Percentiles rank a stretch among this genome's conserved stretches.
These are phyloP conservation scores for Thalassiosira sp. DNA, from an alignment of 352 stramenopile species.

Conservation along the genomic window DNA sequence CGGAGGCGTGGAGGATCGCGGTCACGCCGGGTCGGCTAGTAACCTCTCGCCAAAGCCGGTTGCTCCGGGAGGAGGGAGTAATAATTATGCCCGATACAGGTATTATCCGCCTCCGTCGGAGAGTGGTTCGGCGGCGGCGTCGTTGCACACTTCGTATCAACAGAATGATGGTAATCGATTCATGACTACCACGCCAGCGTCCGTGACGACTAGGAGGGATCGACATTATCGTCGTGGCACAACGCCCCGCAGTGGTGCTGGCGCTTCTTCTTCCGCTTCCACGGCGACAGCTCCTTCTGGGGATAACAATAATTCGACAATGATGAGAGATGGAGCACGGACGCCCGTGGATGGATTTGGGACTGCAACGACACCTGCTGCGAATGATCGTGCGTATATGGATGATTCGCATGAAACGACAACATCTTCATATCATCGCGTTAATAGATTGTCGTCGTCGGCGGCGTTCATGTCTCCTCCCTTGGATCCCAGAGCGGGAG, in stretches of 20 bases:
- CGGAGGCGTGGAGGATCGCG: neutral
- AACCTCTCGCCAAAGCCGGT: neutral
- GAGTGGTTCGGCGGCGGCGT: neutral
- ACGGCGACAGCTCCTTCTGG: too few relatives aligned
- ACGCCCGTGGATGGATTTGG: constrained; percentile 1
- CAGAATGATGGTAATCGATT: neutral
- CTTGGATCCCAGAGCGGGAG: constrained; percentile 19
- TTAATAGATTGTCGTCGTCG: constrained; percentile 8
- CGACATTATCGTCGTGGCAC: constrained; percentile 8
- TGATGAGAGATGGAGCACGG: neutral
- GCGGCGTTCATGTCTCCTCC: constrained; percentile 9
- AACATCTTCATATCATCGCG: neutral
- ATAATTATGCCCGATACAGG: constrained; percentile 23
- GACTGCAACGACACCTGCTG: neutral
- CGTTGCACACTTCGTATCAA: neutral
- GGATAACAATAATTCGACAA: too few relatives aligned
- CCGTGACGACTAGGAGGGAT: neutral
- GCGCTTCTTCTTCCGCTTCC: neutral
- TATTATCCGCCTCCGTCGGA: constrained; percentile 34
- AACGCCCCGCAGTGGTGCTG: constrained; percentile 15
- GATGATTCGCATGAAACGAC: neutral
- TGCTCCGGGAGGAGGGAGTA: neutral
- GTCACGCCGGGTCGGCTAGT: neutral
- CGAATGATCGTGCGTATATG: neutral
- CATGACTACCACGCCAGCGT: neutral